phyloP scores from a whole-genome alignment of 768 basidiomycete genomes.

The Asterophora lycoperdoides region DNA sequence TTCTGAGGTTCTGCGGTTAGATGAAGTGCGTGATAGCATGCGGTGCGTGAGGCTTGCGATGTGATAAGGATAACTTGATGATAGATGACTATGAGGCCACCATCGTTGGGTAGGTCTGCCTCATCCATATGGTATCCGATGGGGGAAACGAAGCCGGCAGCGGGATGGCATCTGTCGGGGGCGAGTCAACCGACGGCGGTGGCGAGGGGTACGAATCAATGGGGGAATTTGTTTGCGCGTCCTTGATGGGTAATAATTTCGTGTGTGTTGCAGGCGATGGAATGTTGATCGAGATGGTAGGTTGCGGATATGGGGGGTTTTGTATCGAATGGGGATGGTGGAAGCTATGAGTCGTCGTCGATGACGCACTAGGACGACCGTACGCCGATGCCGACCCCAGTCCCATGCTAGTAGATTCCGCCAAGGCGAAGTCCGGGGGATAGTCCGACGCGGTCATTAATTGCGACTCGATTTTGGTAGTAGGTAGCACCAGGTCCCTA shows the following conservation, averaged over 20 bases:
- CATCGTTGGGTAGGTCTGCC: slow-evolving; percentile 13
- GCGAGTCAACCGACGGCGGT: slow-evolving; percentile 42
- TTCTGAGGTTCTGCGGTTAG: no score
- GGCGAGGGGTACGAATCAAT: slow-evolving; percentile 42
- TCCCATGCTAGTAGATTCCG: slow-evolving; percentile 34
- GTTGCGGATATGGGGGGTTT: slow-evolving; percentile 11
- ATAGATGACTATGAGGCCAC: slow-evolving; percentile 11
- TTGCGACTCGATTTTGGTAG: slow-evolving; percentile 55
- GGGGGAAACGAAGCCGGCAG: slow-evolving; percentile 15
- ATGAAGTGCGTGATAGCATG: no score
- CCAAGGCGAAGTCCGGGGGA: slow-evolving; percentile 28
- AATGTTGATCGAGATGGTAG: slow-evolving; percentile 15
- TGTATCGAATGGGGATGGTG: slow-evolving; percentile 17
- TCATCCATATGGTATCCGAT: slow-evolving; percentile 14
- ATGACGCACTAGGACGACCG: slow-evolving; percentile 33
- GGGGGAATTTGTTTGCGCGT: slow-evolving; percentile 9
- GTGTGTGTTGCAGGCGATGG: slow-evolving; percentile 8
- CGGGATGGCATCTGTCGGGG: slow-evolving; percentile 20
- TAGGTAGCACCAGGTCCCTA: slow-evolving; percentile 64
- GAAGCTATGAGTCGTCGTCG: slow-evolving; percentile 19
- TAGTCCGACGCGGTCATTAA: slow-evolving; percentile 42
- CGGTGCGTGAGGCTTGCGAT: slow-evolving; percentile 4
- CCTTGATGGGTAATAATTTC: neutral
- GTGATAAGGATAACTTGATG: slow-evolving; percentile 8
- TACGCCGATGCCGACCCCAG: slow-evolving; percentile 33